These are phyloP conservation scores for Metschnikowia shivogae DNA, from an alignment of 805 yeast genomes.

Conservation along the genomic window DNA sequence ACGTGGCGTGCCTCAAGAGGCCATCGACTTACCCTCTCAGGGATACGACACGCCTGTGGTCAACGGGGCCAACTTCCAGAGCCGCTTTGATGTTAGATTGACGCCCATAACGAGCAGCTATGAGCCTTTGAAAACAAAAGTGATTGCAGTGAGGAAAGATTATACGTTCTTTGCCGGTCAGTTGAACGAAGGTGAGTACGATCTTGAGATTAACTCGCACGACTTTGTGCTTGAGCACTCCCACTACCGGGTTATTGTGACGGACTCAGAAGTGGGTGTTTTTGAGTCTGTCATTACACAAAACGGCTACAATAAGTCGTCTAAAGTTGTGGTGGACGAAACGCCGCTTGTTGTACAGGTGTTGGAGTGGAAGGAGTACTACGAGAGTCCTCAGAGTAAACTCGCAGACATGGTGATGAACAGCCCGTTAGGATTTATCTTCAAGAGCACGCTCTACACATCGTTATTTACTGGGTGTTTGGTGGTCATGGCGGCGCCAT, in stretches of 20 bases:
- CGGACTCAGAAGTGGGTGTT: constrained; percentile 20
- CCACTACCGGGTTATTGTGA: constrained; percentile 26
- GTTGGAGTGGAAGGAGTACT: constrained; percentile 27
- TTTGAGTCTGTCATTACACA: constrained; percentile 20
- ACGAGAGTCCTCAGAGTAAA: constrained; percentile 29
- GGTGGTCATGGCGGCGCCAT: constrained; percentile 31
- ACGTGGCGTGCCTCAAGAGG: constrained; percentile 24
- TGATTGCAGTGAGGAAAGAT: constrained; percentile 20
- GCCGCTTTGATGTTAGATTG: constrained; percentile 27
- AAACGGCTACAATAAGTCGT: constrained; percentile 17
- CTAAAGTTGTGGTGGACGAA: constrained; percentile 13
- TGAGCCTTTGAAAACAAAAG: not conserved
- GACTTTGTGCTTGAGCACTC: constrained; percentile 29
- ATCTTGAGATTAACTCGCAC: constrained; percentile 31
- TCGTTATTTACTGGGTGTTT: constrained; percentile 27
- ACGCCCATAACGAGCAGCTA: not conserved
- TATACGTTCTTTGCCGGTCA: constrained; percentile 24
- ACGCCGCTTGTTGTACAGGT: constrained; percentile 22
- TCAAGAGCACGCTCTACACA: constrained; percentile 34
- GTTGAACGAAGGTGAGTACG: constrained; percentile 30
- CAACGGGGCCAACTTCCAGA: constrained; percentile 35
- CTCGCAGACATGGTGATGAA: constrained; percentile 30
- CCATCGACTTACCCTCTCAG: constrained; percentile 9
- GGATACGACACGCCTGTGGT: constrained; percentile 17
- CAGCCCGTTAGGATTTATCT: constrained; percentile 41